Evolutionary conservation across 2,329 filamentous ascomycete species (phyloP), one percentile per base, ranked within the genome.

Genomic region (Stemphylium lycopersici): DNA sequence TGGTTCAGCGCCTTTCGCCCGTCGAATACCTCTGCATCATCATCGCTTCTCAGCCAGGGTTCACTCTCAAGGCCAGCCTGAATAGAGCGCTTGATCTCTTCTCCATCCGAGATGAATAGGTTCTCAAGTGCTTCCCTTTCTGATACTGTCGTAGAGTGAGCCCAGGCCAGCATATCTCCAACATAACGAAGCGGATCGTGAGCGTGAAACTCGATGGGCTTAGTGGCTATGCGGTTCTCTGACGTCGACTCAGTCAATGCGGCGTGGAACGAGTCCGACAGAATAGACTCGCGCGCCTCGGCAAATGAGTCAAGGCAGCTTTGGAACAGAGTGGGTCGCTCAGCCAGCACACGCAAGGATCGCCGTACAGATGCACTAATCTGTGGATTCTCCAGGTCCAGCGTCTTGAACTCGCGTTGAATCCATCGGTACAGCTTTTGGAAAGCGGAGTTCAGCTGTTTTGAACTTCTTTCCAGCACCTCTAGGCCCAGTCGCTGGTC

Each of bases 351-450:
- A 43, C 92, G 86, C 34, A 99, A 81, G 18, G 92, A 92, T 51
- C 88, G 86, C 46, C 93, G 85, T 58, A 99, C 93, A 0, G 90
- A 88, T 16, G 88, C 84, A 70, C 90, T 93, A 72, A 98, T 93
- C 67, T 96, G 93, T 0, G 93, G 93, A 63, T 96, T 96, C 69
- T 99, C 95, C 7, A 98, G 83, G 71, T 98, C 96, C 45, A 98
- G 78, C 0, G 88, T 88, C 73, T 93, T 96, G 77, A 99, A 96
- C 67, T 97, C 92, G 55, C 90, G 87, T 72, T 97, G 93, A 16
- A 96, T 87, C 93, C 93, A 99, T 66, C 91, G 87, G 76, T 96
- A 97, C 2, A 99, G 83, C 72, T 97, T 99, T 71, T 99, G 93
- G 66, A 95, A 99, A 4, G 91, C 93, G 13, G 88, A 83, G 68